phyloP scores from a whole-genome alignment of 495 filamentous ascomycete species.

The Astrothelium macrocarpum region DNA sequence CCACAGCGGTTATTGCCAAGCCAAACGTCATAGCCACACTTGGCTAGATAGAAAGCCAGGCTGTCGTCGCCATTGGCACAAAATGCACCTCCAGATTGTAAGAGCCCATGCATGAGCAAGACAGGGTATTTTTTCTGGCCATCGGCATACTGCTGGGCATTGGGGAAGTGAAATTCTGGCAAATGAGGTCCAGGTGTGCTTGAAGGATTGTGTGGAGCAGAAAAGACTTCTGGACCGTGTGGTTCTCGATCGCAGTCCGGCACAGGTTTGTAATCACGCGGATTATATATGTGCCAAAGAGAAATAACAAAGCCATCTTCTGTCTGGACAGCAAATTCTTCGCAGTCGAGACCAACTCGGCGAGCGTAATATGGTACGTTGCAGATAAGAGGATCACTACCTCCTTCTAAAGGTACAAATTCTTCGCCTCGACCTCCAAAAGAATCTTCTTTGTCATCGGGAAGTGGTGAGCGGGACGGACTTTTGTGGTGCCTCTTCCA shows the following conservation, averaged over 20 bases:
- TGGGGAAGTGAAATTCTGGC: constrained; percentile 15
- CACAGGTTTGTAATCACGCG: constrained; percentile 49
- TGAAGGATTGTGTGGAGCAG: constrained; percentile 22
- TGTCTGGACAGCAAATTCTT: constrained; percentile 76
- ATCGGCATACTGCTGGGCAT: constrained; percentile 11
- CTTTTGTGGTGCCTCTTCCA: constrained; percentile 47
- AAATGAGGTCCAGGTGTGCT: constrained; percentile 12
- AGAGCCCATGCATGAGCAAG: constrained; percentile 76
- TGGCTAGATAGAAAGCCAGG: constrained; percentile 84
- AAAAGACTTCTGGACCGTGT: constrained; percentile 31
- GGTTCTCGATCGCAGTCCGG: constrained; percentile 18
- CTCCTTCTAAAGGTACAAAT: constrained; percentile 66
- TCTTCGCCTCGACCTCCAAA: constrained; percentile 38
- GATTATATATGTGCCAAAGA: constrained; percentile 85
- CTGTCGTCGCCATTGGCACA: constrained; percentile 86
- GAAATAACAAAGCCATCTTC: constrained; percentile 90
- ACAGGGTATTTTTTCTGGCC: constrained; percentile 69
- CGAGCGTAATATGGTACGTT: constrained; percentile 83
- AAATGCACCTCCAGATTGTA: constrained; percentile 82
- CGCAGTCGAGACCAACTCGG: constrained; percentile 78
- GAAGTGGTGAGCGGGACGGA: constrained; percentile 13
- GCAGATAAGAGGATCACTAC: constrained; percentile 64
- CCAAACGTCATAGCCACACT: constrained; percentile 94
- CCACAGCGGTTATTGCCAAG: constrained; percentile 93
- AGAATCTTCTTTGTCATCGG: constrained; percentile 11